Evolutionary conservation across 495 filamentous ascomycete species (phyloP), one percentile per base, ranked within the genome.

Genomic region (Neurospora intermedia): DNA sequence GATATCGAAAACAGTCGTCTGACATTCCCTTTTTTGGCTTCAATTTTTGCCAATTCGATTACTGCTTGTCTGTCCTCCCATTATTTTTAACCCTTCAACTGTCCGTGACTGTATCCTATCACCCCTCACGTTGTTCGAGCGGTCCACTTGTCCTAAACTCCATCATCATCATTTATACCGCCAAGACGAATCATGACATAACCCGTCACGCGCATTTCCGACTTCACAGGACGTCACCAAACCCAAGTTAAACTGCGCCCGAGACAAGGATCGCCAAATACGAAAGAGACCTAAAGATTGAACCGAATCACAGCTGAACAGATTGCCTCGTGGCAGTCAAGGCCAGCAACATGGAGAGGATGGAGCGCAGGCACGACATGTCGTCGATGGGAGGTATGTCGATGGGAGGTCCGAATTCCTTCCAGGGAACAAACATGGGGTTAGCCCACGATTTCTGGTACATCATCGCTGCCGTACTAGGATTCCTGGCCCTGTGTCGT

Each of bases 391-490:
- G 35, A 38, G 35, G 35, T 54, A 27, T 54, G 46, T 54, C 46
- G 2, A 54, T 71, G 70, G 72, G 71, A 23, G 46, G 70, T 69
- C 73, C 78, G 23, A 73, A 75, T 59, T 75, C 74, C 73, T 84
- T 84, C 78, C 75, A 78, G 69, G 15, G 75, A 0, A 73, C 75
- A 54, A 88, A 88, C 72, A 78, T 77, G 73, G 77, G 75, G 15
- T 76, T 87, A 35, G 85, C 86, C 39, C 80, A 77, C 69, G 80
- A 75, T 0, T 88, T 82, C 73, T 88, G 86, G 86, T 88, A 87
- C 72, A 82, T 85, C 71, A 75, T 88, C 43, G 82, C 78, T 39
- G 81, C 73, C 1, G 80, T 83, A n/a, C 69, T 87, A 18, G 83
- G 75, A 10, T 71, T 83, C 2, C 72, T 85, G 35, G 73, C 80